These are phyloP conservation scores for Populus davidiana DNA, from an alignment of 345 rosid species.

Conservation along the genomic window DNA sequence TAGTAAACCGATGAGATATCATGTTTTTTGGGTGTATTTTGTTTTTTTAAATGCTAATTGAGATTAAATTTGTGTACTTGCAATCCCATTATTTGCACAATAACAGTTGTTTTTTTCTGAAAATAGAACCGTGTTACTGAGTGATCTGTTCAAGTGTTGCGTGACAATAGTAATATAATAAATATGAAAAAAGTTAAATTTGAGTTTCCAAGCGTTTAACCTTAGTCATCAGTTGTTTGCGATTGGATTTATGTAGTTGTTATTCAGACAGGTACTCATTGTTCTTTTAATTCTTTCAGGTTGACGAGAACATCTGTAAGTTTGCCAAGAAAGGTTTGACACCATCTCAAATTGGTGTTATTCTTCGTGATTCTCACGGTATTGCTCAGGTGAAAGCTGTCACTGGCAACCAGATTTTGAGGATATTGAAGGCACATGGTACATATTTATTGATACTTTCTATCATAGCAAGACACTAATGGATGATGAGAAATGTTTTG, in stretches of 20 bases:
- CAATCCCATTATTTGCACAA: neutral
- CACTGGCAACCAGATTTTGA: constrained; percentile 65
- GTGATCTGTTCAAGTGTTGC: neutral
- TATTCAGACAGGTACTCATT: neutral
- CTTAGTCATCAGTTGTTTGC: neutral
- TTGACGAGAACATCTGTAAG: constrained; percentile 65
- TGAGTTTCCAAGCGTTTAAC: neutral
- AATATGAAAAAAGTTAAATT: neutral
- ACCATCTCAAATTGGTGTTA: constrained; percentile 76
- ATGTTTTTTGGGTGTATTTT: neutral
- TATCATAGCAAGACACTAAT: neutral
- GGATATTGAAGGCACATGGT: constrained; percentile 68
- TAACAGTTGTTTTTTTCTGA: neutral
- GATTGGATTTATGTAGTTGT: neutral
- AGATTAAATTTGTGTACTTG: neutral
- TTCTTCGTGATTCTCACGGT: constrained; percentile 78
- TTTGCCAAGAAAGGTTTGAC: constrained; percentile 75
- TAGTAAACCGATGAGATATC: neutral
- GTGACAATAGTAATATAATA: neutral
- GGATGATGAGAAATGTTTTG: neutral
- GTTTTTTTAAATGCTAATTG: neutral
- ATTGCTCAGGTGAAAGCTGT: constrained; percentile 67
- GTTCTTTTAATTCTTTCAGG: constrained; percentile 27
- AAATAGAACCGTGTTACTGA: neutral
- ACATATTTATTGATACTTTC: neutral